Evolutionary conservation across 352 stramenopile genomes (phyloP).

Genomic region (Phytophthora pini): DNA sequence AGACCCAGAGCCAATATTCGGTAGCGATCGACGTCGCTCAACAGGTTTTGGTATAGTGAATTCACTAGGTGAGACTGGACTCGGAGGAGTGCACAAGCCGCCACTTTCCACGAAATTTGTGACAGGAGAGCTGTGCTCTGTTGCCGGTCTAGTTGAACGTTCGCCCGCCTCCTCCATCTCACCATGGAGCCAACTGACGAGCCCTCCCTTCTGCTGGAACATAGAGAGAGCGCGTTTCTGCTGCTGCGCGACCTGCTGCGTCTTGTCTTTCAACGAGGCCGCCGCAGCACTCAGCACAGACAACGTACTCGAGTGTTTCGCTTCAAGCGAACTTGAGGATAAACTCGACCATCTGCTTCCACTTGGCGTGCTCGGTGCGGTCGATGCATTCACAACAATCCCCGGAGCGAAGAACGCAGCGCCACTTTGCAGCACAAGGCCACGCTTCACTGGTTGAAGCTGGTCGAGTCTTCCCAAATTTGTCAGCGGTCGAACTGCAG

Average conservation of each 20-base stretch:
- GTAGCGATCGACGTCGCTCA: slow-evolving; percentile 16
- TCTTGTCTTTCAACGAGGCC: slow-evolving; percentile 51
- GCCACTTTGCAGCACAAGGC: background rate
- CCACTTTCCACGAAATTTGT: slow-evolving; percentile 1
- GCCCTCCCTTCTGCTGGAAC: slow-evolving; percentile 71
- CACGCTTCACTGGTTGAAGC: background rate
- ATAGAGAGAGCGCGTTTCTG: slow-evolving; percentile 50
- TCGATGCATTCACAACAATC: background rate
- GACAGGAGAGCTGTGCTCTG: background rate
- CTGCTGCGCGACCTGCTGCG: slow-evolving; percentile 45
- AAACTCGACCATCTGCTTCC: background rate
- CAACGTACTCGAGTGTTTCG: slow-evolving; percentile 15
- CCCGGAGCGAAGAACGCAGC: background rate
- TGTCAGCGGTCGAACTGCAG: slow-evolving; percentile 11
- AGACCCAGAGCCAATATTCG: slow-evolving; percentile 12
- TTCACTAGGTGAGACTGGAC: slow-evolving; percentile 4
- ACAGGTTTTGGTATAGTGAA: slow-evolving; percentile 1
- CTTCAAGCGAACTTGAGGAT: slow-evolving; percentile 4
- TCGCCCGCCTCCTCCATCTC: slow-evolving; percentile 29
- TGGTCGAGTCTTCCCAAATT: slow-evolving; percentile 20
- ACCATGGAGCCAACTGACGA: slow-evolving; percentile 72
- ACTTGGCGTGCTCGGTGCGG: background rate
- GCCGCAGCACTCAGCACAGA: slow-evolving; percentile 28
- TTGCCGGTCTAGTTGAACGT: background rate
- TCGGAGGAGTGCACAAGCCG: slow-evolving; percentile 17